Evolutionary conservation across 2,329 filamentous ascomycete species (phyloP), one percentile per base, ranked within the genome.

Genomic region (Cladosporium sphaerospermum): DNA sequence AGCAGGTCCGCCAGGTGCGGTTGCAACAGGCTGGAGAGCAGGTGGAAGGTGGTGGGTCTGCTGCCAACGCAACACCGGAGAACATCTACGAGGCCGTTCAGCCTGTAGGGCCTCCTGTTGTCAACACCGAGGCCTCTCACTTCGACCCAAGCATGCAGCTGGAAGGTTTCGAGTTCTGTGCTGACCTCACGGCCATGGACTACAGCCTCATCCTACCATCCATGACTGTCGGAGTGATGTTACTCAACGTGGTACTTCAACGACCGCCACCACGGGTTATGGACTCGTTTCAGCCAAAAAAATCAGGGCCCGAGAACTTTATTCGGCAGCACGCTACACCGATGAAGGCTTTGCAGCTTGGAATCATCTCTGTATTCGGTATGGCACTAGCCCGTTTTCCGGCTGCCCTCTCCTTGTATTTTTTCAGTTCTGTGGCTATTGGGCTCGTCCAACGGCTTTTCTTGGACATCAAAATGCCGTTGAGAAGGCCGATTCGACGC

Each of bases 131-230:
- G 18, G 28, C 43, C 8, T 11, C 33, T 7, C 28, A 41, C 10
- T 53, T 53, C 32, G 77, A 82, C 57, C 73, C 75, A 3, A 72
- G 74, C 4, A 67, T 85, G 13, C 72, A 75, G 4, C 73, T 64
- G 7, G 81, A 83, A 67, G 81, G 81, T n/a, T 73, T 76, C 3
- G 69, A 82, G 2, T 85, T 81, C 81, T 83, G 83, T 53, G 73
- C 75, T 1, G 73, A 84, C 62, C 73, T 85, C 11, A 67, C 79
- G 4, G 61, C 72, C 0, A 68, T 78, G 8, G 82, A 85, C 59
- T 72, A 79, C 0, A 73, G 73, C 2, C 67, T 75, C 2, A 58
- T 71, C 2, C 69, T 83, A 1, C 78, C 80, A 0, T 69, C 75
- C 39, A 54, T 75, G 3, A 68, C 81, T 18, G 75, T 74, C 0